Conservation (phyloP, 75 land plant species). For the Adiantum capillusveneris region DNA sequence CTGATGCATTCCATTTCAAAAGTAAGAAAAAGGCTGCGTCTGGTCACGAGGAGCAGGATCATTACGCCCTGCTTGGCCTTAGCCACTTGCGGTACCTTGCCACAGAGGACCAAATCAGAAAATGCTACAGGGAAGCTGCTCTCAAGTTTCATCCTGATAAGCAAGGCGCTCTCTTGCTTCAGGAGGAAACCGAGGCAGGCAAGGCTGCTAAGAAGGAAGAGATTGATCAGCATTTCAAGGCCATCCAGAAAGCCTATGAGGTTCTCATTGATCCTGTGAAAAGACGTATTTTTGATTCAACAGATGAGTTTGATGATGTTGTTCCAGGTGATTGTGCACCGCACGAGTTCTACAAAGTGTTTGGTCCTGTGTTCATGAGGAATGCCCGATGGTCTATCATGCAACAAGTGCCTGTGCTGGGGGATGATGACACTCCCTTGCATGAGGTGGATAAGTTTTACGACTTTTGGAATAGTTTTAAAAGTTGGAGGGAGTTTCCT, state of each 20-base stretch:
- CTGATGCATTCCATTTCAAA: constrained; percentile 67
- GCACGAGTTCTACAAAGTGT: constrained; percentile 84
- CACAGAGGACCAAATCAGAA: constrained; percentile 88
- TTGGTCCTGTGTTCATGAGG: constrained; percentile 89
- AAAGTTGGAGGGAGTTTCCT: constrained; percentile 97
- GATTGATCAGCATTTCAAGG: constrained; percentile 80
- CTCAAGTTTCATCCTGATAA: constrained; percentile 93
- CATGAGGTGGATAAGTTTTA: constrained; percentile 76
- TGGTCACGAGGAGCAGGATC: constrained; percentile 66
- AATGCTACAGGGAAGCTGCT: constrained; percentile 81
- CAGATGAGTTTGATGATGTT: constrained; percentile 98
- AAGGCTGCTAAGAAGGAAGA: constrained; percentile 87
- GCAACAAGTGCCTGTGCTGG: constrained; percentile 70
- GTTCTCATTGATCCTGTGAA: constrained; percentile 86
- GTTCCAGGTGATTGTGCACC: constrained; percentile 84
- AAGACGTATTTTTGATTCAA: constrained; percentile 88
- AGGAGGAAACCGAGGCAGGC: constrained; percentile 78
- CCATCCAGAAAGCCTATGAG: constrained; percentile 92
- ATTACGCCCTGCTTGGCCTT: constrained; percentile 83
- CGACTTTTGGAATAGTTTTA: constrained; percentile 83
- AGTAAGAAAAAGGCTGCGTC: constrained; percentile 78
- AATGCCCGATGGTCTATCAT: constrained; percentile 81
- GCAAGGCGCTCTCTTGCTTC: constrained; percentile 76
- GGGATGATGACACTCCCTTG: constrained; percentile 56
- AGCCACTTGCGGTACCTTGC: constrained; percentile 80